These are phyloP conservation scores for Rhizopus arrhizus DNA, from an alignment of 371 early-diverging fungal genomes.

Conservation along the genomic window DNA sequence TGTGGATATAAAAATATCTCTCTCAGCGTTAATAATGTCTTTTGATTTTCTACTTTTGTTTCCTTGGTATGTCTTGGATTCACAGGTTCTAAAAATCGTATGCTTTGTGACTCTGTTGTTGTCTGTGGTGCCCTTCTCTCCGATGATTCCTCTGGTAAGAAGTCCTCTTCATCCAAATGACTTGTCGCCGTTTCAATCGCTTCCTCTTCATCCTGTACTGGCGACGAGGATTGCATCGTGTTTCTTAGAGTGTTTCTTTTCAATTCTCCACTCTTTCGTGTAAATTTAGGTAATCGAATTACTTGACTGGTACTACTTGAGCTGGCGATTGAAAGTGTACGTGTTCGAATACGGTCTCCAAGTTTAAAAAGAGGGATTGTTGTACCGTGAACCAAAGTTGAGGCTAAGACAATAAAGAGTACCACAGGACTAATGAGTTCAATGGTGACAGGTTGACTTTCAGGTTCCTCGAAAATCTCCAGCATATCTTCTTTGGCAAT, in stretches of 20 bases:
- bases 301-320: slow-evolving; percentile 40
- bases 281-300: slow-evolving; percentile 40
- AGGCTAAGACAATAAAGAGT: slow-evolving; percentile 73
- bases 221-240: too few relatives aligned
- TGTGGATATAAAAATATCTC: slow-evolving; percentile 10
- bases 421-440: slow-evolving; percentile 65
- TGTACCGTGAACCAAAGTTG: slow-evolving; percentile 82
- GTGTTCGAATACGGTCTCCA: slow-evolving; percentile 53
- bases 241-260: too few relatives aligned
- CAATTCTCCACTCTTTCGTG: too few relatives aligned
- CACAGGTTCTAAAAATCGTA: slow-evolving; percentile 51
- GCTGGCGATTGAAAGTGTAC: slow-evolving; percentile 52
- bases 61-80: slow-evolving; percentile 31
- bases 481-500: slow-evolving; percentile 60
- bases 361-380: slow-evolving; percentile 77
- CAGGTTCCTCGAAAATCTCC: slow-evolving; percentile 29
- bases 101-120: slow-evolving; percentile 35
- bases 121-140: slow-evolving; percentile 1
- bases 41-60: background rate
- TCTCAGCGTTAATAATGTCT: background rate
- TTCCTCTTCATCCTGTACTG: too few relatives aligned
- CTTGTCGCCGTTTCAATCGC: too few relatives aligned
- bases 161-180: too few relatives aligned
- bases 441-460: slow-evolving; percentile 28
- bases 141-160: too few relatives aligned